A percentile compares a stretch with the other conserved stretches of the same genome.
phyloP scores from a whole-genome alignment of 2,329 filamentous ascomycete species.

The Ustulina deusta region DNA sequence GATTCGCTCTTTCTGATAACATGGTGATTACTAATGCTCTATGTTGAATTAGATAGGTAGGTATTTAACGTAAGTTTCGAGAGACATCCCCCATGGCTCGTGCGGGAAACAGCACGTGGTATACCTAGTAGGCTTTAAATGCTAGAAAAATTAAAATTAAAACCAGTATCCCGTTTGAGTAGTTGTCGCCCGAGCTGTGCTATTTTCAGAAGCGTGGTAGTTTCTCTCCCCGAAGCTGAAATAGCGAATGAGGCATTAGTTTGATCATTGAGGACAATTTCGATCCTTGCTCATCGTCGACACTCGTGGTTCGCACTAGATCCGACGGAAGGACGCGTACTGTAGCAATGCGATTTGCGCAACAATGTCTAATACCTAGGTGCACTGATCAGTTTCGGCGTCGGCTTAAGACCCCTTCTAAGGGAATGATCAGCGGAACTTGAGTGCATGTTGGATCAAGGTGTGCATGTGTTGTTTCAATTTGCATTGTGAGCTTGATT shows the following conservation, averaged over 20 bases:
- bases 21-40: not conserved
- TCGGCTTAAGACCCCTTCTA: constrained; percentile 4
- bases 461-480: constrained; percentile 17
- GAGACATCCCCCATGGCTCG: not conserved
- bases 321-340: constrained; percentile 10
- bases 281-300: constrained; percentile 4
- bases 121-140: constrained; percentile 1
- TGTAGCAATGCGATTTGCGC: constrained; percentile 1
- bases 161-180: constrained; percentile 29
- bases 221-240: constrained; percentile 12
- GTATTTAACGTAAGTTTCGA: not conserved
- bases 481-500: constrained; percentile 10
- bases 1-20: not conserved
- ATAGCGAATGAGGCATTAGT: constrained; percentile 19
- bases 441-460: constrained; percentile 14
- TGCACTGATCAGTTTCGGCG: constrained; percentile 13
- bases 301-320: constrained; percentile 5
- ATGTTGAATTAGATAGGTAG: not conserved
- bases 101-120: constrained; percentile 13
- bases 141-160: constrained; percentile 11
- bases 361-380: constrained; percentile 6
- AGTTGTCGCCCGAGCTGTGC: constrained; percentile 22
- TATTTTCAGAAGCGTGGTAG: constrained; percentile 32
- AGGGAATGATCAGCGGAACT: constrained; percentile 28
- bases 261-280: not conserved